phyloP scores from a whole-genome alignment of 2,329 filamentous ascomycete species.

The Dothideomycetes sp. region DNA sequence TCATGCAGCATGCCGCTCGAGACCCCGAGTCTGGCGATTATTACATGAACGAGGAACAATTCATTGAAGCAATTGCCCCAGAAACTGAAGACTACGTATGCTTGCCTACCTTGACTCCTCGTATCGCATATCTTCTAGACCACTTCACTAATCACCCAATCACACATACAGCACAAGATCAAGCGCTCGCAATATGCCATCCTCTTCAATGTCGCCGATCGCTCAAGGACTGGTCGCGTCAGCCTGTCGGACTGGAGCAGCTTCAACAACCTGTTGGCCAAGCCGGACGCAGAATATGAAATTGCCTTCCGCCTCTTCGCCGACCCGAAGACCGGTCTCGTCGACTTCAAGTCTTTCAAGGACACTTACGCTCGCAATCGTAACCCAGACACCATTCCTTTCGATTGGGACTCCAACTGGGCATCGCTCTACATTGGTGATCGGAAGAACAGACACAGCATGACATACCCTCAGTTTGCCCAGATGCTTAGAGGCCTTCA shows the following conservation, averaged over 20 bases:
- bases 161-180: conserved; percentile 78
- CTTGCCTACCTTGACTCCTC: background rate
- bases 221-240: conserved; percentile 60
- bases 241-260: conserved; percentile 77
- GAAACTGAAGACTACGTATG: conserved; percentile 74
- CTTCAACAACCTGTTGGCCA: conserved; percentile 87
- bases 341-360: conserved; percentile 85
- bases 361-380: conserved; percentile 81
- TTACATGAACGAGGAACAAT: conserved; percentile 74
- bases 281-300: conserved; percentile 96
- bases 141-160: background rate
- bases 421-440: conserved; percentile 85
- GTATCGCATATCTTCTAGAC: background rate
- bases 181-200: conserved; percentile 90
- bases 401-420: conserved; percentile 97
- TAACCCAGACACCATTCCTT: conserved; percentile 72
- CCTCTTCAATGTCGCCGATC: conserved; percentile 85
- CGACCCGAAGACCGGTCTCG: conserved; percentile 66
- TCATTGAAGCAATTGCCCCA: conserved; percentile 83
- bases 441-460: conserved; percentile 75
- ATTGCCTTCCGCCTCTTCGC: conserved; percentile 97
- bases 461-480: conserved; percentile 93
- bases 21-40: conserved; percentile 66
- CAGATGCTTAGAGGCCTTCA: conserved; percentile 96
- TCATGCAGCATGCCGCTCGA: conserved; percentile 63